These are phyloP conservation scores for Diaporthe aspalathi DNA, from an alignment of 2,329 filamentous ascomycete genomes.

Conservation along the genomic window DNA sequence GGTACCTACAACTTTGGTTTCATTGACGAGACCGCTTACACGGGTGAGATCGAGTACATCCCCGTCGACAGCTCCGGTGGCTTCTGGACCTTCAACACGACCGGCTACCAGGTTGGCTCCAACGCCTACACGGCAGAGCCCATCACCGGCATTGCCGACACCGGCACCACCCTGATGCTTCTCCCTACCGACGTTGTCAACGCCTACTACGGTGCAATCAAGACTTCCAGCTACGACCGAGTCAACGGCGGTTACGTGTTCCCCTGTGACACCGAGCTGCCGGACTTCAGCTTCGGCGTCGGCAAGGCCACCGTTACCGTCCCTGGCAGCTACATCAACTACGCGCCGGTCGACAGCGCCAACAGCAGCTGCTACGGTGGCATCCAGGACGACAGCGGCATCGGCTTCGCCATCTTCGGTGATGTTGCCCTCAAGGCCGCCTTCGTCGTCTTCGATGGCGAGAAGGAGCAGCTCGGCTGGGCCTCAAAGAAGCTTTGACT, in stretches of 20 bases:
- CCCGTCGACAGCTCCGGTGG: conserved; percentile 66
- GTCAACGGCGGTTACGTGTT: conserved; percentile 56
- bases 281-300: conserved; percentile 52
- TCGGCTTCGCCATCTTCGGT: conserved; percentile 48
- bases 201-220: conserved; percentile 63
- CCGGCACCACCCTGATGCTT: conserved; percentile 68
- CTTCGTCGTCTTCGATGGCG: conserved; percentile 50
- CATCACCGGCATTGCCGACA: conserved; percentile 66
- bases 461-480: conserved; percentile 55
- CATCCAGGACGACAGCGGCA: conserved; percentile 46
- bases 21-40: conserved; percentile 69
- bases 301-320: conserved; percentile 48
- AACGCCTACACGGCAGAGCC: conserved; percentile 47
- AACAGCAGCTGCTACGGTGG: conserved; percentile 50
- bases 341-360: conserved; percentile 43
- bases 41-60: conserved; percentile 67
- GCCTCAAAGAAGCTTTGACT: conserved; percentile 47
- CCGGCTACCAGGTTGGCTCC: conserved; percentile 51
- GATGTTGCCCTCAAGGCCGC: conserved; percentile 48
- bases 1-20: conserved; percentile 54
- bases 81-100: conserved; percentile 70
- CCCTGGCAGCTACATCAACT: conserved; percentile 53
- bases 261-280: conserved; percentile 49
- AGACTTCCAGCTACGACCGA: conserved; percentile 52
- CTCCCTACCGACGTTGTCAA: conserved; percentile 58